phyloP scores from a whole-genome alignment of 352 stramenopile genomes.

The Globisporangium nagaii region DNA sequence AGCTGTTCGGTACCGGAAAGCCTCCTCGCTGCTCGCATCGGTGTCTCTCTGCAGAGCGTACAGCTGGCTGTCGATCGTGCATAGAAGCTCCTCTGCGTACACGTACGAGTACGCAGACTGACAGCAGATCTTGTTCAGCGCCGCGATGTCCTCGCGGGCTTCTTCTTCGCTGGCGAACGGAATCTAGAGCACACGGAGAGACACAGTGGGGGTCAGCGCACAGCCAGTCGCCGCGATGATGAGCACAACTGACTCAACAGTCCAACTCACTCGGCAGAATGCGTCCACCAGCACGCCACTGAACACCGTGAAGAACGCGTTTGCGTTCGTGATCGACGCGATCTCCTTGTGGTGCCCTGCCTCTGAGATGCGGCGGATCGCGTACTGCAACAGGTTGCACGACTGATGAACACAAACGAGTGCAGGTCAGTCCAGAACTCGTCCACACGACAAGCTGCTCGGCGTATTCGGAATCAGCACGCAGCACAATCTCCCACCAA shows the following conservation, averaged over 20 bases:
- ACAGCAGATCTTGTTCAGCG: constrained; percentile 80
- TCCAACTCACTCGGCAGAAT: constrained; percentile 53
- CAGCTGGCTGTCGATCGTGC: constrained; percentile 65
- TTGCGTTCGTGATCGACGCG: constrained; percentile 77
- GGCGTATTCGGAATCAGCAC: background rate
- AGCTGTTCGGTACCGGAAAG: constrained; percentile 41
- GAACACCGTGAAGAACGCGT: constrained; percentile 84
- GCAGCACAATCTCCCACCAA: background rate
- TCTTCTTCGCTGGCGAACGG: constrained; percentile 80
- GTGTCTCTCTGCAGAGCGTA: constrained; percentile 43
- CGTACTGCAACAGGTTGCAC: constrained; percentile 80
- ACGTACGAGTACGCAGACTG: constrained; percentile 83
- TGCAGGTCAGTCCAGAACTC: background rate
- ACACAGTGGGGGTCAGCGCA: background rate
- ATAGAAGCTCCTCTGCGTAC: constrained; percentile 74
- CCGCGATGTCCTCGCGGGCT: constrained; percentile 55
- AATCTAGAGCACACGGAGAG: constrained; percentile 32
- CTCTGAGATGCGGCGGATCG: constrained; percentile 80
- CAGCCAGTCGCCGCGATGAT: background rate
- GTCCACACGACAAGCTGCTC: background rate
- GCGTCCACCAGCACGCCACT: constrained; percentile 73
- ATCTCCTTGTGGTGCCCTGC: constrained; percentile 87
- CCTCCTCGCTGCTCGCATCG: constrained; percentile 19
- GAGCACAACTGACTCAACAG: background rate
- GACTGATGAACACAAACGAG: constrained; percentile 26